Evolutionary conservation across 192 early-diverging fungal species (phyloP).

Genomic region (Mortierella alpina): DNA sequence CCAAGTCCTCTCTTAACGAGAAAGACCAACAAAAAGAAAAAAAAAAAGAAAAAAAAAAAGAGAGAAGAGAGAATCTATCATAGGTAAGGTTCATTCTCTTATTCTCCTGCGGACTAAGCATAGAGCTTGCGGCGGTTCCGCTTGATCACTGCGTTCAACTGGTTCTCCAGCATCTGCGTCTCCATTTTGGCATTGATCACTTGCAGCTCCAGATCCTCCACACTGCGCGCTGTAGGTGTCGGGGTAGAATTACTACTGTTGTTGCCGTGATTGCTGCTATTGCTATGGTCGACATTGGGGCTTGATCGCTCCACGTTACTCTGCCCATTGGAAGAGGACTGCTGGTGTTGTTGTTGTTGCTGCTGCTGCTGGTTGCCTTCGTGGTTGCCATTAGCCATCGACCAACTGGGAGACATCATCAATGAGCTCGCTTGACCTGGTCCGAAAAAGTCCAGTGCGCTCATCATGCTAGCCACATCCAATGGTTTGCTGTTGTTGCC

Average conservation of each 20-base stretch:
- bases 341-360: conserved; percentile 6
- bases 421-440: background rate
- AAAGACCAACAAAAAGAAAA: too few species aligned
- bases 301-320: background rate
- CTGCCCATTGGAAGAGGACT: conserved; percentile 21
- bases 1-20: too few species aligned
- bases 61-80: too few species aligned
- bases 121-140: conserved; percentile 46
- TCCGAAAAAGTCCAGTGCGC: conserved; percentile 41
- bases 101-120: background rate
- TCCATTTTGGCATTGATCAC: conserved; percentile 54
- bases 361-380: conserved; percentile 14
- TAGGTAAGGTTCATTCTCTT: too few species aligned
- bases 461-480: conserved; percentile 49
- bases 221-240: conserved; percentile 16
- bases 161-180: conserved; percentile 50
- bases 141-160: conserved; percentile 45
- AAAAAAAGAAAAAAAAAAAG: too few species aligned
- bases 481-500: conserved; percentile 23
- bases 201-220: conserved; percentile 43
- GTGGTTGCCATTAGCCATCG: conserved; percentile 15
- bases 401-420: conserved; percentile 19
- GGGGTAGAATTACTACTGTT: background rate
- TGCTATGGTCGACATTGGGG: background rate
- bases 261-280: background rate